Evolutionary conservation across 2,329 filamentous ascomycete species (phyloP).

Genomic region (Magnaporthales sp.): DNA sequence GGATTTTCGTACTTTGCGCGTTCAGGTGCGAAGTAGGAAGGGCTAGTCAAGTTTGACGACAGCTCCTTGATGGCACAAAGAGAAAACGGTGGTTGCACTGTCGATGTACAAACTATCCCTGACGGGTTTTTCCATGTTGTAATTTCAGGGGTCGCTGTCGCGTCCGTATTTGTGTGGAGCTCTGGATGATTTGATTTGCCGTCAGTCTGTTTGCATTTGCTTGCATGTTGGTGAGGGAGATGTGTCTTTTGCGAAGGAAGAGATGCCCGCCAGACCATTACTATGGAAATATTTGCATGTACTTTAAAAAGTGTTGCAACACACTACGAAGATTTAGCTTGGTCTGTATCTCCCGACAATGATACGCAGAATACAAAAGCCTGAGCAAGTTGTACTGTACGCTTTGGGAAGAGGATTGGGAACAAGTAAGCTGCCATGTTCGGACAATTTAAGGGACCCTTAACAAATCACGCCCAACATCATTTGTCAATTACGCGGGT

Average conservation of each 20-base stretch:
- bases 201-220: background rate
- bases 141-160: background rate
- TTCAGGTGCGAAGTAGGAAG: background rate
- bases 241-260: background rate
- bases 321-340: background rate
- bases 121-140: background rate
- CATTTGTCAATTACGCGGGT: background rate
- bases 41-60: background rate
- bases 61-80: background rate
- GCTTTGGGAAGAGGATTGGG: too few relatives aligned
- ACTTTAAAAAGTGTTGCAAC: background rate
- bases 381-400: too few relatives aligned
- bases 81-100: background rate
- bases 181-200: background rate
- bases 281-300: background rate
- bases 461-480: too few relatives aligned
- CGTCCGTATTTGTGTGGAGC: background rate
- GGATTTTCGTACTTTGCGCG: background rate
- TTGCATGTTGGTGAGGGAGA: background rate
- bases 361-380: too few relatives aligned
- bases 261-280: too few relatives aligned
- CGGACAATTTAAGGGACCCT: too few relatives aligned
- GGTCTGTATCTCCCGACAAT: background rate
- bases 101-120: background rate
- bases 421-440: too few relatives aligned